Percentiles rank a stretch among this genome's conserved stretches.
Evolutionary conservation across 371 early-diverging fungal species (phyloP).

Genomic region (Furculomyces boomerangus): DNA sequence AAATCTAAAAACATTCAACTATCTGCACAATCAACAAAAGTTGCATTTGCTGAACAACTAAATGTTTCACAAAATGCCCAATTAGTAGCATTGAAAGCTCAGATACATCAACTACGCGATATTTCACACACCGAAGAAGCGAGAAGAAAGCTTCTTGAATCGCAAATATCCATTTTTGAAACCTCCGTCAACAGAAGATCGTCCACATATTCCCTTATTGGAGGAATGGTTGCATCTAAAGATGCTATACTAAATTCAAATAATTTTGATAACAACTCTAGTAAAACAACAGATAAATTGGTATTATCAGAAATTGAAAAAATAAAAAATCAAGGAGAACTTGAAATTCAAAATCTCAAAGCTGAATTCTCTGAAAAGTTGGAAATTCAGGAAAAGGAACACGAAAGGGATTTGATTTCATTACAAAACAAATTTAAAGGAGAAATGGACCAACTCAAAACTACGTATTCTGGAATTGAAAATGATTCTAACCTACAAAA

Average conservation of each 20-base stretch:
- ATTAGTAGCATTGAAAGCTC: slow-evolving; percentile 12
- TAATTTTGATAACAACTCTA: no score
- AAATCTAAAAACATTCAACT: slow-evolving; percentile 10
- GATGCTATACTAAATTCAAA: no score
- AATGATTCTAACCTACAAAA: no score
- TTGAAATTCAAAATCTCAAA: slow-evolving; percentile 5
- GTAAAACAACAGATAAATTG: not conserved
- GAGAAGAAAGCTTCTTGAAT: slow-evolving; percentile 13
- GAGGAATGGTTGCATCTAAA: not conserved
- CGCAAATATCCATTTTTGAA: not conserved
- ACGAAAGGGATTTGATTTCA: slow-evolving; percentile 4
- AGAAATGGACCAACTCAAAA: slow-evolving; percentile 8
- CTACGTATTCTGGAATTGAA: no score
- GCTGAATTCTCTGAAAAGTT: slow-evolving; percentile 2
- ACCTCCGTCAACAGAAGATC: not conserved
- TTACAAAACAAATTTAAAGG: slow-evolving; percentile 8
- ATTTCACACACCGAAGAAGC: slow-evolving; percentile 17
- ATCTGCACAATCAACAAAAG: slow-evolving; percentile 13
- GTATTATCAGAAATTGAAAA: slow-evolving; percentile 9
- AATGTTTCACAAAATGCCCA: slow-evolving; percentile 16
- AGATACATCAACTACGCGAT: slow-evolving; percentile 13
- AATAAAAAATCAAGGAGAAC: slow-evolving; percentile 6
- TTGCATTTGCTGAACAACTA: slow-evolving; percentile 16
- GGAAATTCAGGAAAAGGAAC: not conserved
- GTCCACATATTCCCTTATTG: not conserved